Percentiles rank a stretch among this genome's conserved stretches.
Conservation (phyloP, 2,329 filamentous ascomycete species). For the Penicillium oxalicum region DNA sequence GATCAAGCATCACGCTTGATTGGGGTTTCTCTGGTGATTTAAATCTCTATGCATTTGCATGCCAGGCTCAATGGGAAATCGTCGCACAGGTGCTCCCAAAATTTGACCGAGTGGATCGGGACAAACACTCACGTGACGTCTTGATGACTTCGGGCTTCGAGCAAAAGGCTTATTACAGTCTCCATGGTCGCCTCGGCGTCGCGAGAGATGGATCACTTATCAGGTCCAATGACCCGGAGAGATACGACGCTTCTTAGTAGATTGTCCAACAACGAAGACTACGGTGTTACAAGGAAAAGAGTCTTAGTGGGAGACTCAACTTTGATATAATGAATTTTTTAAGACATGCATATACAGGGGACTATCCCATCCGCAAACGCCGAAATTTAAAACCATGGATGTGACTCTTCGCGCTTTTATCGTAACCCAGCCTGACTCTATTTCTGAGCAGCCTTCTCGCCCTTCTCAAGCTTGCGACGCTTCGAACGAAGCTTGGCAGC, state of each 20-base stretch:
- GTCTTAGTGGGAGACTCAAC: constrained; percentile 7
- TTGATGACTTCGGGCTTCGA: not conserved
- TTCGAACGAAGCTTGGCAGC: constrained; percentile 81
- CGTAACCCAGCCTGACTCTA: constrained; percentile 13
- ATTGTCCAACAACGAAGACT: not conserved
- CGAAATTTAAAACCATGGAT: constrained; percentile 6
- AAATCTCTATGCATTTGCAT: not conserved
- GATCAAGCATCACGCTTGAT: constrained; percentile 5
- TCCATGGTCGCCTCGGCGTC: no score
- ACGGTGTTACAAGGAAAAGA: not conserved
- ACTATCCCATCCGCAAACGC: constrained; percentile 22
- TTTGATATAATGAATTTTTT: constrained; percentile 20
- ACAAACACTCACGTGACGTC: constrained; percentile 8
- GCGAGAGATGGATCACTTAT: no score
- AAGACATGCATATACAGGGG: constrained; percentile 24
- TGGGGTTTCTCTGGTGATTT: not conserved
- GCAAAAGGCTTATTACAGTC: no score
- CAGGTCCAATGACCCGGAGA: no score
- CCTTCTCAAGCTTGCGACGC: constrained; percentile 79
- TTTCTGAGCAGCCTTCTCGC: constrained; percentile 47
- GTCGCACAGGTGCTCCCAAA: constrained; percentile 6
- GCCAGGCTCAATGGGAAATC: not conserved
- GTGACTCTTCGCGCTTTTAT: constrained; percentile 12
- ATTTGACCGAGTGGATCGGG: constrained; percentile 6
- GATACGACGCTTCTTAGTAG: not conserved